Evolutionary conservation across 371 early-diverging fungal genomes (phyloP), one percentile per base, ranked within the genome.

Genomic region (Saksenaea oblongispora): DNA sequence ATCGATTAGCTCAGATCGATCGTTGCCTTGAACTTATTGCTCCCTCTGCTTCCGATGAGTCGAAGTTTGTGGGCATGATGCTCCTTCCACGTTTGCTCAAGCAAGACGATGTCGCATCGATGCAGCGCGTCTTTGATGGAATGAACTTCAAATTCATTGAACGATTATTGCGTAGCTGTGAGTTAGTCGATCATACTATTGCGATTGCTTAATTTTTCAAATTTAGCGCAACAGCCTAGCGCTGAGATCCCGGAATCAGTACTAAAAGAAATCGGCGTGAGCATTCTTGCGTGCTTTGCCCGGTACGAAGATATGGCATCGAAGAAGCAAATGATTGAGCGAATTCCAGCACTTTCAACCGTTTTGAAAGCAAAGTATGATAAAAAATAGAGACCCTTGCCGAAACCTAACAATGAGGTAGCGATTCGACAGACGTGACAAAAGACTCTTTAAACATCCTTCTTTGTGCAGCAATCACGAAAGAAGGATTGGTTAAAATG

Each of bases 121-220:
- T 82, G 1, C 71, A 74, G 42, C 72, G 63, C 59, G 82, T 77
- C 0, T 82, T 77, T 54, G 69, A 77, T 47, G 76, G 73, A 51
- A 82, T 82, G 82, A 82, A 82, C 41, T 82, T 82, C 56, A 74
- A 70, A 42, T 82, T 82, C 56, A 68, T 82, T 61, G 82, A 82
- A 60, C 72, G 82, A 9, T 60, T 82, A 10, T 56, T 82, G 42
- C 69, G 78, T 47, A 74, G 76, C 35, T 61, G 82, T 82, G 72
- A 62, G 66, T 65, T 15, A 39, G 39, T 35, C 3, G 7, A 36
- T 27, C 7, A 2, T 31, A 14, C 9, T 15, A 24, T 14, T 8
- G 1, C 5, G 18, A 34, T 54, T 36, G 10, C 5, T 5, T 44
- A 34, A 10, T 15, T 39, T 28, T 57, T 34, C 17, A 18, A n/a